Conservation (phyloP, 2,329 filamentous ascomycete species). For the Didymella pomorum region DNA sequence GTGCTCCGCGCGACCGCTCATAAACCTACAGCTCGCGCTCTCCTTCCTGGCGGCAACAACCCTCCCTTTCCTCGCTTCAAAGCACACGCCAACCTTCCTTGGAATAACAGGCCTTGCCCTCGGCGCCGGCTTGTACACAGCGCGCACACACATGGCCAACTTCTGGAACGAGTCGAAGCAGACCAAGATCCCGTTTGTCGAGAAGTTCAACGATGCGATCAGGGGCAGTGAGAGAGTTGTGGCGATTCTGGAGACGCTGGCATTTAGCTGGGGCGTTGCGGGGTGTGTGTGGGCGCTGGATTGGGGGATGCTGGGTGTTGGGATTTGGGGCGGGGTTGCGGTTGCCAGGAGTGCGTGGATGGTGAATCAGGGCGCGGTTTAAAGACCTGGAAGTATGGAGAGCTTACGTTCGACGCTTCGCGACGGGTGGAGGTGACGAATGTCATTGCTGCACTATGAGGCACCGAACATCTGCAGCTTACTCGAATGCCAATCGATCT, state of each 20-base stretch:
- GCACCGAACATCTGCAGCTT: neutral
- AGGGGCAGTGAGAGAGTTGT: slow-evolving; percentile 43
- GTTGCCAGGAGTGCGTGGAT: slow-evolving; percentile 6
- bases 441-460: neutral
- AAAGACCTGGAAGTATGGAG: neutral
- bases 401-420: too few species aligned
- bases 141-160: slow-evolving; percentile 38
- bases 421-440: too few species aligned
- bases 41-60: slow-evolving; percentile 34
- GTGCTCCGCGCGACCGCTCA: neutral
- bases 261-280: slow-evolving; percentile 31
- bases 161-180: slow-evolving; percentile 48
- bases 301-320: slow-evolving; percentile 20
- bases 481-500: neutral
- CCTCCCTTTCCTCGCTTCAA: slow-evolving; percentile 27
- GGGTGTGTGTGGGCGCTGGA: slow-evolving; percentile 29
- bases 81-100: slow-evolving; percentile 14
- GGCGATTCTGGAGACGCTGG: slow-evolving; percentile 31
- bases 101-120: slow-evolving; percentile 24
- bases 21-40: slow-evolving; percentile 25
- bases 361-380: slow-evolving; percentile 3
- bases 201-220: slow-evolving; percentile 50
- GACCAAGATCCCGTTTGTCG: slow-evolving; percentile 45
- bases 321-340: slow-evolving; percentile 12
- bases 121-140: slow-evolving; percentile 21